Conservation (phyloP, 441 rosid genomes). For the Gossypium lobatum region DNA sequence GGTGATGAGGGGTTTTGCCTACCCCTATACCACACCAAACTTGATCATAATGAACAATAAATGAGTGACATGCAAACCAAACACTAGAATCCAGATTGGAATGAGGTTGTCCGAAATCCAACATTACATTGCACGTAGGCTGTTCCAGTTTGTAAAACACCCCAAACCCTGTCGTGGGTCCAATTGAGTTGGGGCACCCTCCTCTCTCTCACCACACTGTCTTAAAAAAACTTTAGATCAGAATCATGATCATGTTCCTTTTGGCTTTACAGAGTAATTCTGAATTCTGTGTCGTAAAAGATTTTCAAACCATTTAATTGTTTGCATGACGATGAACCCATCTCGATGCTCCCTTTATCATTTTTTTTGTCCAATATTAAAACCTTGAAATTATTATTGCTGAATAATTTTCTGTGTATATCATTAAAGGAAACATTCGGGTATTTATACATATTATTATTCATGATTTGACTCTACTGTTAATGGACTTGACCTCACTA, state of each 20-base stretch:
- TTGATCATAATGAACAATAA: background rate
- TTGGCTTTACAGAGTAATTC: background rate
- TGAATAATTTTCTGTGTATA: no score
- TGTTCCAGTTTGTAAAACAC: background rate
- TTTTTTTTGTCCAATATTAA: no score
- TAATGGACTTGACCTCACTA: no score
- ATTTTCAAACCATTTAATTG: background rate
- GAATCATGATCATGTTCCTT: background rate
- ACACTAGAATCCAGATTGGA: background rate
- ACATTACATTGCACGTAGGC: background rate
- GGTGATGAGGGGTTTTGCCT: background rate
- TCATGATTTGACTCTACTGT: no score
- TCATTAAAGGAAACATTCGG: no score
- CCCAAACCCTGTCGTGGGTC: background rate
- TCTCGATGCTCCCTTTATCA: no score
- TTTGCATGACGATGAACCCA: background rate
- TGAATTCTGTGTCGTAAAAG: background rate
- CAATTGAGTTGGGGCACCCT: background rate
- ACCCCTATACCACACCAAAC: background rate
- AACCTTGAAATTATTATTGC: no score
- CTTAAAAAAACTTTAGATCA: background rate
- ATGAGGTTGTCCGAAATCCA: background rate
- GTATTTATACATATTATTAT: no score
- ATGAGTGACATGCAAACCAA: background rate
- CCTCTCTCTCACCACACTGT: slow-evolving; percentile 17